Evolutionary conservation across 179 eudicot genomes (phyloP).

Genomic region (Patellifolia procumbens): DNA sequence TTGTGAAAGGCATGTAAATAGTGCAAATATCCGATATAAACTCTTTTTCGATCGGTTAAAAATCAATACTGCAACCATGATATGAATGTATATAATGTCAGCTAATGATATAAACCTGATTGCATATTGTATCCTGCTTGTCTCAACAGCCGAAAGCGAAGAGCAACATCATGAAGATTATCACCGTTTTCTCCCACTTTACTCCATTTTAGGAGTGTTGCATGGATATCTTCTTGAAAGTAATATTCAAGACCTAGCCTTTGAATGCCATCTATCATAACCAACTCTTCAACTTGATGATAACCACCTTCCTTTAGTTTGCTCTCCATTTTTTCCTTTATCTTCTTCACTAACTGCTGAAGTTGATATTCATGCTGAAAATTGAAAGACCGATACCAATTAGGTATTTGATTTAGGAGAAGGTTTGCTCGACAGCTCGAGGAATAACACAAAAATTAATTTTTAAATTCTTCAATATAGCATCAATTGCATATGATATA

Average conservation of each 20-base stretch:
- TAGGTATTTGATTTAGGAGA: too few species aligned
- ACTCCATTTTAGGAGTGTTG: constrained; percentile 9
- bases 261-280: constrained; percentile 52
- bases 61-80: background rate
- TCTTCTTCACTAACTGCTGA: background rate
- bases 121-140: constrained; percentile 52
- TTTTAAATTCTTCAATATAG: too few species aligned
- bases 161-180: constrained; percentile 49
- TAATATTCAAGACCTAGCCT: constrained; percentile 49
- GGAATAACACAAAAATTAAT: too few species aligned
- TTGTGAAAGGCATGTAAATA: too few species aligned
- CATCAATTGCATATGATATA: too few species aligned
- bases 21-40: too few species aligned
- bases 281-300: constrained; percentile 28
- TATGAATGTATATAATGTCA: background rate
- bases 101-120: constrained; percentile 42
- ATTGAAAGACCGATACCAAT: background rate
- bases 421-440: too few species aligned
- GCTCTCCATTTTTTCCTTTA: background rate
- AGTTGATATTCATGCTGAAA: background rate
- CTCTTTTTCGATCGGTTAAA: too few species aligned
- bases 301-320: background rate
- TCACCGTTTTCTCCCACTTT: background rate
- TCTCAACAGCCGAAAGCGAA: constrained; percentile 59
- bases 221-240: constrained; percentile 50